A percentile compares a stretch with the other conserved stretches of the same genome.
These are phyloP conservation scores for Exserohilum rostratum DNA, from an alignment of 2,329 filamentous ascomycete genomes.

Conservation along the genomic window DNA sequence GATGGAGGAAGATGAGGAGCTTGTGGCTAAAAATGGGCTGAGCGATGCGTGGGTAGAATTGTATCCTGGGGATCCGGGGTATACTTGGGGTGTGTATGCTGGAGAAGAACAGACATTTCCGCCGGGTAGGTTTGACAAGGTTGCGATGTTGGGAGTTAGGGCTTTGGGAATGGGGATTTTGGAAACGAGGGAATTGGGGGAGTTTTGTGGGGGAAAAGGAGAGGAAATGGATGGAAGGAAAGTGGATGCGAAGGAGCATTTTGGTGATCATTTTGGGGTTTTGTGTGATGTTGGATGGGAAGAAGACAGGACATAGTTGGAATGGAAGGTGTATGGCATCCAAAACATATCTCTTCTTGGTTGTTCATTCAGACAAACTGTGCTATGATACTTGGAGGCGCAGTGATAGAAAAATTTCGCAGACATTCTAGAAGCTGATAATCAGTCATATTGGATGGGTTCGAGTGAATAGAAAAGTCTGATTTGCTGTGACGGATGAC, in stretches of 20 bases:
- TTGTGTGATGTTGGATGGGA: constrained; percentile 2
- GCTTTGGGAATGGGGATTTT: constrained; percentile 2
- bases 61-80: background rate
- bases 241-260: background rate
- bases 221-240: background rate
- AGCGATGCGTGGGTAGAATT: constrained; percentile 3
- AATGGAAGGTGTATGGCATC: background rate
- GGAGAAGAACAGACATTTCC: constrained; percentile 9
- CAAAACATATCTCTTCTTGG: too few species aligned
- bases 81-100: constrained; percentile 10
- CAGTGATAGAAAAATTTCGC: too few species aligned
- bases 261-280: constrained; percentile 10
- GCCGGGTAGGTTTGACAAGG: constrained; percentile 3
- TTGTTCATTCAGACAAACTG: too few species aligned
- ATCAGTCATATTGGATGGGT: too few species aligned
- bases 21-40: constrained; percentile 1
- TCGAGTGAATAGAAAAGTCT: too few species aligned
- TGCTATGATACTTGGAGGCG: too few species aligned
- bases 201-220: background rate
- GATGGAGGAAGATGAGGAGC: constrained; percentile 6
- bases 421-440: too few species aligned
- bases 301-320: background rate
- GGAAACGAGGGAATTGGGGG: background rate
- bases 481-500: too few species aligned
- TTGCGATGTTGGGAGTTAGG: background rate